Evolutionary conservation across 257 asterid genomes (phyloP).

Genomic region (Nicotiana tabacum): DNA sequence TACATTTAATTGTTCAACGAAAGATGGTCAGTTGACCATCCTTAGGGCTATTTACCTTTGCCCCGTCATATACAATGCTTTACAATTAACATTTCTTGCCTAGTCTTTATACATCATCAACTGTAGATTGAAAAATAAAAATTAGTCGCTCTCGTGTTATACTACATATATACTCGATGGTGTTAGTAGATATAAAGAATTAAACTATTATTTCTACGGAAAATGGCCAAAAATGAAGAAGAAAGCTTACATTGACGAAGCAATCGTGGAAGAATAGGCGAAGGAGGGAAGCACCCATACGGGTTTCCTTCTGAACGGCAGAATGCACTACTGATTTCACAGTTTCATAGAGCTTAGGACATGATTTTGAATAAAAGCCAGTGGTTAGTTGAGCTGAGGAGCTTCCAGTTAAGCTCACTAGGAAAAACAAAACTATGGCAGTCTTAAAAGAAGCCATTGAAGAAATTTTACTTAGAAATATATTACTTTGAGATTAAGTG

Average conservation of each 20-base stretch:
- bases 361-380: constrained; percentile 49
- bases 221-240: background rate
- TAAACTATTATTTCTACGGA: no score
- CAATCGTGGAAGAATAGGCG: constrained; percentile 91
- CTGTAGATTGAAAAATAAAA: no score
- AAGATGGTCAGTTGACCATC: no score
- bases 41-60: no score
- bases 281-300: constrained; percentile 93
- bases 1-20: no score
- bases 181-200: no score
- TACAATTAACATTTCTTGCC: no score
- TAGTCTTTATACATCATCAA: no score
- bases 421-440: constrained; percentile 28
- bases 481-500: constrained; percentile 8
- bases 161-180: no score
- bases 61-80: no score
- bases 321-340: constrained; percentile 45
- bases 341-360: constrained; percentile 47
- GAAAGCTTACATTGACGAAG: constrained; percentile 64
- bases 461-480: background rate
- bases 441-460: constrained; percentile 48
- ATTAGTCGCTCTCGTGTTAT: no score
- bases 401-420: constrained; percentile 32
- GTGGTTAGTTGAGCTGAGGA: constrained; percentile 71
- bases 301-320: constrained; percentile 60